Conservation (phyloP, 768 basidiomycete genomes). For the Gymnopilus junonius region DNA sequence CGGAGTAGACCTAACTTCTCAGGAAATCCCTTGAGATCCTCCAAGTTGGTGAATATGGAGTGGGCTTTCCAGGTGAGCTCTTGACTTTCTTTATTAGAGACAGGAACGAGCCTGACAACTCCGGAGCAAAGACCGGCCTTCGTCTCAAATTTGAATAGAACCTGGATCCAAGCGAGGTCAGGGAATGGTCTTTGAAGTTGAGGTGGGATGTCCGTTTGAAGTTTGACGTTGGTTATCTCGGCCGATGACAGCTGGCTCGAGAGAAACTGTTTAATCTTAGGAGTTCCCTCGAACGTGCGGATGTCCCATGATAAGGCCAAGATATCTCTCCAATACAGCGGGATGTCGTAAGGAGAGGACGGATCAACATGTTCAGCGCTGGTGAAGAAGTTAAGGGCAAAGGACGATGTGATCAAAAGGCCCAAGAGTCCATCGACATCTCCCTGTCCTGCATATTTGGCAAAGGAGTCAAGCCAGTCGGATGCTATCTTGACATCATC, state of each 20-base stretch:
- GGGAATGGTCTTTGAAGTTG: constrained; percentile 37
- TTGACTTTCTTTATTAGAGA: constrained; percentile 2
- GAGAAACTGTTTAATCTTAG: constrained; percentile 47
- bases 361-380: constrained; percentile 10
- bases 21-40: constrained; percentile 54
- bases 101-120: constrained; percentile 58
- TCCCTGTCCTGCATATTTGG: constrained; percentile 32
- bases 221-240: constrained; percentile 28
- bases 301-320: constrained; percentile 70
- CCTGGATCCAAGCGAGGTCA: constrained; percentile 60
- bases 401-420: constrained; percentile 37
- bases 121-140: constrained; percentile 54
- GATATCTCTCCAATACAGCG: constrained; percentile 60
- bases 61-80: constrained; percentile 57
- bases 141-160: constrained; percentile 61
- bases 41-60: constrained; percentile 63
- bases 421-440: constrained; percentile 39
- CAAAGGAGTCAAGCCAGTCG: constrained; percentile 48
- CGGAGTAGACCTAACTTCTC: constrained; percentile 56
- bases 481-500: constrained; percentile 39
- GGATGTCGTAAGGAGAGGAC: constrained; percentile 12
- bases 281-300: constrained; percentile 53
- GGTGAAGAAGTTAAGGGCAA: constrained; percentile 22
- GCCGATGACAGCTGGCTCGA: constrained; percentile 44
- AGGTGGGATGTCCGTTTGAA: constrained; percentile 17